These are phyloP conservation scores for Discostella stelligera DNA, from an alignment of 352 stramenopile species.

Conservation along the genomic window DNA sequence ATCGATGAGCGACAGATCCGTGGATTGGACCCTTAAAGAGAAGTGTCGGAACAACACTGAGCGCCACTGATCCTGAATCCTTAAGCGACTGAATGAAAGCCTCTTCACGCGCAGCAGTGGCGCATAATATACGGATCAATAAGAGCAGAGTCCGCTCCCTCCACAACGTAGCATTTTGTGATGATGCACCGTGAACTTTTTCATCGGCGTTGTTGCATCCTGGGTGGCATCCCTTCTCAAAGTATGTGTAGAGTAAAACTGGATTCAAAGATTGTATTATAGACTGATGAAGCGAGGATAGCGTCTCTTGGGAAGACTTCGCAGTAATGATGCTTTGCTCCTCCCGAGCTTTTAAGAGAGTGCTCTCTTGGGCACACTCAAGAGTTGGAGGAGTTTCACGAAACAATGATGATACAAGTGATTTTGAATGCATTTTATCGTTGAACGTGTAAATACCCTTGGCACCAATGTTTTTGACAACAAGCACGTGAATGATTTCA, in stretches of 20 bases:
- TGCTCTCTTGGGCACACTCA: slow-evolving; percentile 10
- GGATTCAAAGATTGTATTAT: slow-evolving; percentile 46
- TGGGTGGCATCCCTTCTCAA: slow-evolving; percentile 14
- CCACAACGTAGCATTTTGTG: slow-evolving; percentile 59
- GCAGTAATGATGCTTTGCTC: slow-evolving; percentile 32
- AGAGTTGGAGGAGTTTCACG: slow-evolving; percentile 48
- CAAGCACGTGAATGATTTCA: slow-evolving; percentile 40
- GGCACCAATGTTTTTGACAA: slow-evolving; percentile 28
- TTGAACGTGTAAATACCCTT: slow-evolving; percentile 25
- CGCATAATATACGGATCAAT: slow-evolving; percentile 62
- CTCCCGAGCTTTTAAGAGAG: slow-evolving; percentile 9
- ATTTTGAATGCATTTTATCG: slow-evolving; percentile 32
- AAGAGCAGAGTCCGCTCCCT: slow-evolving; percentile 56
- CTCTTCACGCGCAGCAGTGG: slow-evolving; percentile 57
- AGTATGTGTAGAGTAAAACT: slow-evolving; percentile 33
- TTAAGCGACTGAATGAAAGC: slow-evolving; percentile 52
- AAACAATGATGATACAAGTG: slow-evolving; percentile 44
- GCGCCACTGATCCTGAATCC: background rate
- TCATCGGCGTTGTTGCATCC: background rate
- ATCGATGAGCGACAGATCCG: slow-evolving; percentile 49
- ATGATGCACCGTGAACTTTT: slow-evolving; percentile 24
- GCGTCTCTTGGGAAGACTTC: slow-evolving; percentile 16
- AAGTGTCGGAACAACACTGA: slow-evolving; percentile 59
- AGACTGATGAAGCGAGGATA: slow-evolving; percentile 35
- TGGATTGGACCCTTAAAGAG: slow-evolving; percentile 59